Base-by-base conservation (phyloP, 208 protist species). In the Trypanosoma grayi region DNA sequence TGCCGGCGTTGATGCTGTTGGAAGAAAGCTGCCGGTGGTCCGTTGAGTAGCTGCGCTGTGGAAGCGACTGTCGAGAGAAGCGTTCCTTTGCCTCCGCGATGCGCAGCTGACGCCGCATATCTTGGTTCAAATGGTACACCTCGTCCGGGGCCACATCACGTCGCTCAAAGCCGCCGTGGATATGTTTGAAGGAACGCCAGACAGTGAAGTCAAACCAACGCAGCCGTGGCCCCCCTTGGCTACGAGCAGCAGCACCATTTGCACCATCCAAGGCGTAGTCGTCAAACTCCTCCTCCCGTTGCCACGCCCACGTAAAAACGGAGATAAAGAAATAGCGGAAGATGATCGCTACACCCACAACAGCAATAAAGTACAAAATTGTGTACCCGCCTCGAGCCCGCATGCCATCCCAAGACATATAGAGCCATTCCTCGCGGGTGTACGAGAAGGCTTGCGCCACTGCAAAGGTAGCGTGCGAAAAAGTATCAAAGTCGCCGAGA, bases 141-240 rank as follows among this genome's bases (percentile, higher is more conserved):
- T 93, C 85, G 66, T 95, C 86, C 0, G 89, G 89, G 7, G 89
- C 86, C 36, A 95, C 85, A 61, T 95, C 82, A 20, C 89, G 83
- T 10, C 89, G 81, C 50, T 84, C 66, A 59, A 95, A 95, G 41
- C 89, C 89, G 60, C 88, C 88, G 59, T 95, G 88, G 37, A 95
- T 87, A 60, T 95, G 88, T 76, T 95, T 95, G 74, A 95, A 95
- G 31, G 88, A 95, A 28, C 88, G 85, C 85, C 88, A 95, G 27
- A 95, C 83, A 40, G 81, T 91, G 73, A 86, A 95, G 57, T 95
- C 88, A 76, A 95, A 95, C 81, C 87, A 95, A 39, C 75, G 85
- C 46, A 92, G 73, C 6, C 74, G 80, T 8, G 36, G 16, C 11
- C 34, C 46, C 16, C 51, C 55, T 33, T 61, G 33, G 48, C 60